Evolutionary conservation across 805 yeast genomes (phyloP).

Genomic region (Nakazawaea holstii): DNA sequence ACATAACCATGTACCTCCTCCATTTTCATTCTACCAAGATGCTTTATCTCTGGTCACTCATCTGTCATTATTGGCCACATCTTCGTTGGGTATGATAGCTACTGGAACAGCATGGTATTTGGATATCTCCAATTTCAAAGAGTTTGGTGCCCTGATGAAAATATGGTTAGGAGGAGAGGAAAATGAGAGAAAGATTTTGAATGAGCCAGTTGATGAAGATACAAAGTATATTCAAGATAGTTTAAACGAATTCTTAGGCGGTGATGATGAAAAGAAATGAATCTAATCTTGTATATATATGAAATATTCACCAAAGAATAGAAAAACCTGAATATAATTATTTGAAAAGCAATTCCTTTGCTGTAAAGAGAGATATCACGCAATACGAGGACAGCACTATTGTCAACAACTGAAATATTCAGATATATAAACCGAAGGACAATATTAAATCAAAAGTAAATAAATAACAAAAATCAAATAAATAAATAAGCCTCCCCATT

Average conservation of each 20-base stretch:
- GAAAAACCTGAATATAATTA: neutral
- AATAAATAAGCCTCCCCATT: too few species aligned
- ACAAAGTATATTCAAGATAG: conserved; percentile 51
- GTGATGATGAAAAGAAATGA: neutral
- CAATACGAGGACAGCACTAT: neutral
- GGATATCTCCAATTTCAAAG: conserved; percentile 64
- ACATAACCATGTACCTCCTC: conserved; percentile 82
- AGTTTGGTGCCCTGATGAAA: conserved; percentile 69
- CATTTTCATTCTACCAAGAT: conserved; percentile 74
- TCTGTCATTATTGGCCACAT: conserved; percentile 70
- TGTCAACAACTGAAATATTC: too few species aligned
- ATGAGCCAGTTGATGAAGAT: conserved; percentile 53
- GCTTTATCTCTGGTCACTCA: conserved; percentile 82
- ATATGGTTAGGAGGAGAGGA: conserved; percentile 62
- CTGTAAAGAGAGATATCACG: neutral
- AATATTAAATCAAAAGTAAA: too few species aligned
- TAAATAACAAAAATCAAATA: too few species aligned
- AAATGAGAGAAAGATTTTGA: conserved; percentile 40
- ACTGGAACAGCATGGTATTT: conserved; percentile 77
- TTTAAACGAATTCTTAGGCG: conserved; percentile 43
- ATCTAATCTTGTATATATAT: neutral
- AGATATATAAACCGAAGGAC: too few species aligned
- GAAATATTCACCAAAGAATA: neutral
- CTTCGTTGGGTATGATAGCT: conserved; percentile 65
- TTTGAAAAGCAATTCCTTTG: too few species aligned